Evolutionary conservation across 2,329 filamentous ascomycete genomes (phyloP).

Genomic region (Nannizziopsis barbatae): DNA sequence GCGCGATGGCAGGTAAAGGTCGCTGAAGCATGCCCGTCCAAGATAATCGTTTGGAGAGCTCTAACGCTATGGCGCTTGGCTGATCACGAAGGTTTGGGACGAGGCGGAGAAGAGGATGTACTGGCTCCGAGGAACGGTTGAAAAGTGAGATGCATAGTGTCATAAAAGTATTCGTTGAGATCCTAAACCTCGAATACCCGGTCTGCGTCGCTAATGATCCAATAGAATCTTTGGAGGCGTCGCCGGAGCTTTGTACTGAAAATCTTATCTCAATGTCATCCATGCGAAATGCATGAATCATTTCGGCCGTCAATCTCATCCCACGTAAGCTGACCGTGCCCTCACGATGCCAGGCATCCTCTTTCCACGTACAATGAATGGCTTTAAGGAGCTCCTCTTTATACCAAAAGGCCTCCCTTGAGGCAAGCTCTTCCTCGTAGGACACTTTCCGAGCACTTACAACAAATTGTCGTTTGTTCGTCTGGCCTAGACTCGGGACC

Average conservation of each 20-base stretch:
- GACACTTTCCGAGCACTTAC: slow-evolving; percentile 70
- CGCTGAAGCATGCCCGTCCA: slow-evolving; percentile 80
- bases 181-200: slow-evolving; percentile 37
- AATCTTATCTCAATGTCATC: slow-evolving; percentile 63
- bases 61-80: slow-evolving; percentile 59
- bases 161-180: slow-evolving; percentile 52
- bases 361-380: slow-evolving; percentile 61
- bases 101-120: slow-evolving; percentile 62
- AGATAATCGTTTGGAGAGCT: slow-evolving; percentile 68
- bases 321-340: slow-evolving; percentile 67
- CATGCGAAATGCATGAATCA: slow-evolving; percentile 72
- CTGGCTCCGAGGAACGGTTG: slow-evolving; percentile 58
- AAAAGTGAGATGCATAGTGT: slow-evolving; percentile 58
- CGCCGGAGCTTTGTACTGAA: slow-evolving; percentile 25
- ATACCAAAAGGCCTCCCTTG: slow-evolving; percentile 83
- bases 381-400: slow-evolving; percentile 65
- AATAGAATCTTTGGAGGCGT: slow-evolving; percentile 8
- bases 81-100: slow-evolving; percentile 67
- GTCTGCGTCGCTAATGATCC: slow-evolving; percentile 27
- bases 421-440: slow-evolving; percentile 65
- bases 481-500: slow-evolving; percentile 69
- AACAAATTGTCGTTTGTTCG: slow-evolving; percentile 82
- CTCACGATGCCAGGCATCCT: slow-evolving; percentile 45
- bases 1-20: slow-evolving; percentile 51
- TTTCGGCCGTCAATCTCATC: slow-evolving; percentile 60